phyloP scores from a whole-genome alignment of 148 eudicot genomes.

The Spergularia bocconei region DNA sequence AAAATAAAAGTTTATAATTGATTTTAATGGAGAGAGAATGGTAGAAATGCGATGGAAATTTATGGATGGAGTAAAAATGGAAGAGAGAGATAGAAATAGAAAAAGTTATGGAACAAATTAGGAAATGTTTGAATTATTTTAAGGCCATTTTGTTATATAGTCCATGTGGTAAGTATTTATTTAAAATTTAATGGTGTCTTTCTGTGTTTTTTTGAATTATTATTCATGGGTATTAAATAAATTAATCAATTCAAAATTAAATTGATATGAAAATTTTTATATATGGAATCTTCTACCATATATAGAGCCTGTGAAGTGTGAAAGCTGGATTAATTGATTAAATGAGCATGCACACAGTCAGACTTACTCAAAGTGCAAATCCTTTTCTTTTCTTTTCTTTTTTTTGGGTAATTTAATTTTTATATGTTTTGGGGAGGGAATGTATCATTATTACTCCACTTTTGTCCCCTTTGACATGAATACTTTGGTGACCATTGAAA shows the following conservation, averaged over 20 bases:
- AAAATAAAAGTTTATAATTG: constrained; percentile 2
- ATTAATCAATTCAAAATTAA: constrained; percentile 6
- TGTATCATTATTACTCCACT: neutral
- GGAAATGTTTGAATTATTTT: constrained; percentile 3
- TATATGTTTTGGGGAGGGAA: neutral
- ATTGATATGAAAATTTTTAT: constrained; percentile 1
- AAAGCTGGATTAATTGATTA: neutral
- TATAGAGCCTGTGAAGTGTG: constrained; percentile 28
- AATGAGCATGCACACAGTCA: constrained; percentile 30
- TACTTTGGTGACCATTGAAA: neutral
- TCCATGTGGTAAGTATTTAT: too few relatives aligned
- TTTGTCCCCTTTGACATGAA: constrained; percentile 13
- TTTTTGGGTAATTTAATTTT: neutral
- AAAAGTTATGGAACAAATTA: constrained; percentile 5
- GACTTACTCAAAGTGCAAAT: constrained; percentile 24
- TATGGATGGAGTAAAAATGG: constrained; percentile 13
- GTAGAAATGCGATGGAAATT: neutral
- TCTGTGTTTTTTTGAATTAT: neutral
- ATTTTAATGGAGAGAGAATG: neutral
- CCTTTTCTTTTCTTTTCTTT: constrained; percentile 10
- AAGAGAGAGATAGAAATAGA: neutral
- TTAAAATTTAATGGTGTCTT: neutral
- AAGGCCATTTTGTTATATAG: too few relatives aligned
- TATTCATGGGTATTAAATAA: neutral
- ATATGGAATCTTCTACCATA: constrained; percentile 23